Evolutionary conservation across 176 grass and related monocot genomes (phyloP), one percentile per base, ranked within the genome.

Genomic region (Hordeum marinum): DNA sequence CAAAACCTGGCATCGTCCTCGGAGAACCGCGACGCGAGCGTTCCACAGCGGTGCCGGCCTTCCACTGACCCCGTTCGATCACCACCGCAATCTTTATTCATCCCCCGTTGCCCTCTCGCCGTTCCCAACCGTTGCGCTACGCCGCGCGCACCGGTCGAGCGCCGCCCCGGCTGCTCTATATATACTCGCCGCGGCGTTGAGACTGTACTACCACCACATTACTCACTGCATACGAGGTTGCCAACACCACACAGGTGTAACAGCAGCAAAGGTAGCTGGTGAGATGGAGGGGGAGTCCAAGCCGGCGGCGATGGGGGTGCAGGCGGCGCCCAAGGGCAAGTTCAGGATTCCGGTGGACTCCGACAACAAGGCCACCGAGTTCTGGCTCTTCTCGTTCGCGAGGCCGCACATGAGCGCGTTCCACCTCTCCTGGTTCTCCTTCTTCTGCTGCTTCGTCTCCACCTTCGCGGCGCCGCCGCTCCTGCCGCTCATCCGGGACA

Each of bases 381-480:
- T 98, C 95, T 90, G 93, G 91, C 83, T 98, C 68, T 93, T 93
- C 85, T 98, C 95, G 27, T 85, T 93, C 65, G 89, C 72, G 23
- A 18, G 70, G 63, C 95, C 95, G n/a, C 95, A 98, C 85, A 98
- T 98, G 95, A 78, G 85, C 29, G 87, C 93, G 35, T 98, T 98
- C 93, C 95, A 98, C 70, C 74, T 95, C 3, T 93, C 95, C 1
- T 98, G 95, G 95, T 98, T 95, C 91, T 98, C 95, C 91, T 98
- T 98, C 92, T 98, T 98, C 85, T 93, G 89, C 87, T 98, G 95
- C 83, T 98, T 98, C 80, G 87, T 93, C 11, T 98, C 95, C 59
- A 91, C 92, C 83, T 98, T 98, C 71, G 93, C 95, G 0, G 93
- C 95, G 23, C 93, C 95, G 43, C 95, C 95, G 45, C 92, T 98